These are phyloP conservation scores for Vitis hybrid DNA, from an alignment of 177 flowering plant species.

Conservation along the genomic window DNA sequence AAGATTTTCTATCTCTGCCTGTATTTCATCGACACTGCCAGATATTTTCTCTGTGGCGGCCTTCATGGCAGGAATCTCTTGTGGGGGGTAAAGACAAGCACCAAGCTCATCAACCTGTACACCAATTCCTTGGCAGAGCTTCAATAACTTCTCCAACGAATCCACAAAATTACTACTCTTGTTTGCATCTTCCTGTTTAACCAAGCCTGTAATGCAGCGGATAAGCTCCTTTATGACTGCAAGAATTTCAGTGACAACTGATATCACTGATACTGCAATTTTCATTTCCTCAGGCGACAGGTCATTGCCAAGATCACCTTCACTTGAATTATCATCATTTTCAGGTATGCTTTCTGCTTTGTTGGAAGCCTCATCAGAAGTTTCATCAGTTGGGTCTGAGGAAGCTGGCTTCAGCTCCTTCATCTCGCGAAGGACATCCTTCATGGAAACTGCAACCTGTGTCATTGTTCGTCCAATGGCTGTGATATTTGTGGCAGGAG, in stretches of 20 bases:
- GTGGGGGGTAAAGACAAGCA: constrained; percentile 93
- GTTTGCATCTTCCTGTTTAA: constrained; percentile 38
- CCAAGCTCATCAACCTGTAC: constrained; percentile 84
- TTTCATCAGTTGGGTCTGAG: constrained; percentile 26
- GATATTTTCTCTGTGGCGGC: constrained; percentile 43
- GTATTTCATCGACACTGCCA: constrained; percentile 30
- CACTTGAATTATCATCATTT: constrained; percentile 37
- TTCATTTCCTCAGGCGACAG: constrained; percentile 82
- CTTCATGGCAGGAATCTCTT: constrained; percentile 56
- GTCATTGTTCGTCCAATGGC: constrained; percentile 88
- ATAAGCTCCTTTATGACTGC: constrained; percentile 67
- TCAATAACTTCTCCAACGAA: constrained; percentile 63
- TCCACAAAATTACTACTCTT: constrained; percentile 33
- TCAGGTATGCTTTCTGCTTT: constrained; percentile 19
- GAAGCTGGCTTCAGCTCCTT: constrained; percentile 74
- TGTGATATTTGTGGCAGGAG: constrained; percentile 65
- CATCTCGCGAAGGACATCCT: constrained; percentile 93
- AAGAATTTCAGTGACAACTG: constrained; percentile 56
- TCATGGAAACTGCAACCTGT: constrained; percentile 75
- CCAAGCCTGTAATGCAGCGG: constrained; percentile 61
- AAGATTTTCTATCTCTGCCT: constrained; percentile 34
- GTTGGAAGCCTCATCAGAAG: constrained; percentile 19
- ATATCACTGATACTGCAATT: constrained; percentile 48
- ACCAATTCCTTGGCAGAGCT: constrained; percentile 55
- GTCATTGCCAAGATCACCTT: constrained; percentile 65